Percentiles rank a stretch among this genome's conserved stretches.
Evolutionary conservation across 768 basidiomycete genomes (phyloP).

Genomic region (Xerocomus spinulosus): DNA sequence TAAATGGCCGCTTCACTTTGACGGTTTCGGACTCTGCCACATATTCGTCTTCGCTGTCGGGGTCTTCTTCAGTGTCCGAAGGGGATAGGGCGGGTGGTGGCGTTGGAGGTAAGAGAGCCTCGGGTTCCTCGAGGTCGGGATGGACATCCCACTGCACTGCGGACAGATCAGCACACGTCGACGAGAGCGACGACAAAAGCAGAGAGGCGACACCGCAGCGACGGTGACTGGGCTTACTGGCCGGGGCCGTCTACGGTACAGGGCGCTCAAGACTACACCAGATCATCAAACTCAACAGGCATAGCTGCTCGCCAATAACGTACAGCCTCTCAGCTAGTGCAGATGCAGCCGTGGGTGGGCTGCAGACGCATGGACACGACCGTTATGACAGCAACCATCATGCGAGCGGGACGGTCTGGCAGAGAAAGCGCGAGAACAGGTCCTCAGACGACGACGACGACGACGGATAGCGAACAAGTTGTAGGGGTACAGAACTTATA

Average conservation of each 20-base stretch:
- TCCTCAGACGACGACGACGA: slow-evolving; percentile 32
- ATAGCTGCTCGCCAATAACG: slow-evolving; percentile 34
- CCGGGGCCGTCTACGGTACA: slow-evolving; percentile 23
- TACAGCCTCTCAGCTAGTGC: slow-evolving; percentile 32
- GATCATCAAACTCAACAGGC: slow-evolving; percentile 35
- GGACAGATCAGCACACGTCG: slow-evolving; percentile 27
- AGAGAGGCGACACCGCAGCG: neutral
- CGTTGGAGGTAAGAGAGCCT: slow-evolving; percentile 13
- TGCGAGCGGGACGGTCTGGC: slow-evolving; percentile 31
- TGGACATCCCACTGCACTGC: slow-evolving; percentile 74
- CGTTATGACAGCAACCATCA: slow-evolving; percentile 31
- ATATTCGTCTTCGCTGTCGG: slow-evolving; percentile 70
- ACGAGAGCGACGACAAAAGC: slow-evolving; percentile 13
- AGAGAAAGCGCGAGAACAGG: slow-evolving; percentile 27
- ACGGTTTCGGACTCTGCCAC: slow-evolving; percentile 40
- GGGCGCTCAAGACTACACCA: slow-evolving; percentile 33
- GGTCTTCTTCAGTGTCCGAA: slow-evolving; percentile 47
- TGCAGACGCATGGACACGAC: slow-evolving; percentile 27
- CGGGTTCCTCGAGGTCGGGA: no score
- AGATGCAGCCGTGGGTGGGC: slow-evolving; percentile 23
- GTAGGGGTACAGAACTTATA: slow-evolving; percentile 34
- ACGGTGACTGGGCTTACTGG: slow-evolving; percentile 13
- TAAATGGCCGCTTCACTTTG: slow-evolving; percentile 34
- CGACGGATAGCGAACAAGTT: slow-evolving; percentile 33
- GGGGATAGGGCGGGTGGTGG: slow-evolving; percentile 32